Evolutionary conservation across 257 asterid genomes (phyloP).

Genomic region (Petunia secreta): DNA sequence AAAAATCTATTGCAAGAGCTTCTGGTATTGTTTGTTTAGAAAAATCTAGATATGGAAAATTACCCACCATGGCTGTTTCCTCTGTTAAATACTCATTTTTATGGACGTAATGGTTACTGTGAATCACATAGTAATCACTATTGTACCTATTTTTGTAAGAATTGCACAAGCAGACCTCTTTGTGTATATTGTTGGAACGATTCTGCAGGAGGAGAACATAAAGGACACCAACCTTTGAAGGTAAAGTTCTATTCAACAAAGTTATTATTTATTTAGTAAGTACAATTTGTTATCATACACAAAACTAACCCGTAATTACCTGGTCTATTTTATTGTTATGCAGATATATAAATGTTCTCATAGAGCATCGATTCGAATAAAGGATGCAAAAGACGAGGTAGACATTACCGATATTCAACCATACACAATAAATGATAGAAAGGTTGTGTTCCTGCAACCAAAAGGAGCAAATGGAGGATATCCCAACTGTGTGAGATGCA

Average conservation of each 20-base stretch:
- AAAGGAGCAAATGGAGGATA: not conserved
- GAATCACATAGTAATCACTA: not conserved
- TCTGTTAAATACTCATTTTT: not conserved
- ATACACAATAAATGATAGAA: not conserved
- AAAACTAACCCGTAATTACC: no score
- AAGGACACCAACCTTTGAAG: not conserved
- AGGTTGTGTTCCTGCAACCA: not conserved
- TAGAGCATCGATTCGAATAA: not conserved
- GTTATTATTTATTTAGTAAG: no score
- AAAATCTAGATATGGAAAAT: not conserved
- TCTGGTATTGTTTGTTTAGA: not conserved
- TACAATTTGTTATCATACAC: no score
- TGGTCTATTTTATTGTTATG: not conserved
- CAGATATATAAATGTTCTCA: not conserved
- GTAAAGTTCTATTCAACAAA: not conserved
- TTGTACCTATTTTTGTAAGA: not conserved
- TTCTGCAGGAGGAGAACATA: not conserved
- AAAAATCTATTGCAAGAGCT: not conserved
- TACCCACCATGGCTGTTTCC: not conserved
- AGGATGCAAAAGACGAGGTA: not conserved
- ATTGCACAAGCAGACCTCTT: not conserved
- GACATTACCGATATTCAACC: not conserved
- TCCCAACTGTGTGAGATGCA: not conserved
- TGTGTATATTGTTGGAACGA: conserved; percentile 10
- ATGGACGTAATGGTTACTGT: not conserved